Evolutionary conservation across 257 asterid genomes (phyloP), one percentile per base, ranked within the genome.

Genomic region (Perilla frutescens): DNA sequence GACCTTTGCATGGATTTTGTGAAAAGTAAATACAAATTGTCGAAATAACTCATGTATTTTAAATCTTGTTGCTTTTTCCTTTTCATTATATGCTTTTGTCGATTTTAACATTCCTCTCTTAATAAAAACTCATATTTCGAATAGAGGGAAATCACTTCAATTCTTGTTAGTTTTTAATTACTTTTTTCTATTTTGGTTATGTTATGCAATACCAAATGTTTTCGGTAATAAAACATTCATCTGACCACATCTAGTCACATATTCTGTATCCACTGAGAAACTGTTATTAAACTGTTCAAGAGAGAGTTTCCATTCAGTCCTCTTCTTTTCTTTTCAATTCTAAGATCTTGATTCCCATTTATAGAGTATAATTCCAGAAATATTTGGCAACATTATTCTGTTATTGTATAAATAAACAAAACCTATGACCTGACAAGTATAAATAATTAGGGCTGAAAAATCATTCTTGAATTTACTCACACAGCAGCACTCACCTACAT

Each of bases 51-150:
- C n/a, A n/a, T n/a, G n/a, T n/a, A n/a, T n/a, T n/a, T n/a, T n/a
- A n/a, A n/a, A n/a, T n/a, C n/a, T n/a, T n/a, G n/a, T n/a, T n/a
- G n/a, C n/a, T n/a, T n/a, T n/a, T n/a, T n/a, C n/a, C n/a, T n/a
- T n/a, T n/a, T n/a, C n/a, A n/a, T n/a, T n/a, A n/a, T n/a, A n/a
- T n/a, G n/a, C n/a, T n/a, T n/a, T n/a, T n/a, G n/a, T n/a, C n/a
- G n/a, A n/a, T n/a, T n/a, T n/a, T n/a, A n/a, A n/a, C n/a, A n/a
- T n/a, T n/a, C n/a, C n/a, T n/a, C n/a, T n/a, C n/a, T 54, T 32
- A 43, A 66, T 39, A 62, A 12, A 31, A n/a, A 40, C 75, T 48
- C 53, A 68, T 39, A 75, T 71, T 68, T 62, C 72, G 44, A 78
- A 55, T 8, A 66, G 9, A 57, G 58, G 47, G 12, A 43, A 67